These are phyloP conservation scores for Pleurostoma richardsiae DNA, from an alignment of 2,329 filamentous ascomycete species.

Conservation along the genomic window DNA sequence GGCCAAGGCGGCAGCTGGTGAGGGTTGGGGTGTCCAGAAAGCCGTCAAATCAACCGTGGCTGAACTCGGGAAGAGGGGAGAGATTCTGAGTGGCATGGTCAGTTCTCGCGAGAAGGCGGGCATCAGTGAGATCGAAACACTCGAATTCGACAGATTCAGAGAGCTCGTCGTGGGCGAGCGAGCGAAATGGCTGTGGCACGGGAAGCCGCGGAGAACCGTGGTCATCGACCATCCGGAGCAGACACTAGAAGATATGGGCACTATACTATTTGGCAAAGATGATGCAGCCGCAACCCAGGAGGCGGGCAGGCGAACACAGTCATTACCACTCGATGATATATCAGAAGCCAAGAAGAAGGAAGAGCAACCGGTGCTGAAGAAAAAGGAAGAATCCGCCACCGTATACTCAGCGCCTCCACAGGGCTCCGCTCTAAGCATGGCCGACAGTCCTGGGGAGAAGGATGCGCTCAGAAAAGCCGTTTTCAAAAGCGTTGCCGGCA, in stretches of 20 bases:
- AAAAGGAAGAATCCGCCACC: constrained; percentile 38
- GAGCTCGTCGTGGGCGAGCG: constrained; percentile 74
- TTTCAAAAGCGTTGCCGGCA: constrained; percentile 74
- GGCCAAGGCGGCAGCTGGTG: constrained; percentile 81
- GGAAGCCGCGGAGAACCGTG: constrained; percentile 68
- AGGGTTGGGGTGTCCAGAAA: constrained; percentile 87
- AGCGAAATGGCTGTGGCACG: constrained; percentile 91
- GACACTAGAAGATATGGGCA: constrained; percentile 37
- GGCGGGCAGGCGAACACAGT: constrained; percentile 44
- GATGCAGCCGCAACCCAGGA: constrained; percentile 34
- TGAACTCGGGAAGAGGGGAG: constrained; percentile 88
- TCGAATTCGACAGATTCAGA: constrained; percentile 81
- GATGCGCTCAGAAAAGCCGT: constrained; percentile 59
- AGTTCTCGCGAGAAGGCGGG: constrained; percentile 80
- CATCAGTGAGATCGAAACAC: constrained; percentile 87
- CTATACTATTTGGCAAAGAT: constrained; percentile 52
- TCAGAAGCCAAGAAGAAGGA: constrained; percentile 20
- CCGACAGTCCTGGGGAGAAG: constrained; percentile 45
- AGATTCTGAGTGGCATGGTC: constrained; percentile 94
- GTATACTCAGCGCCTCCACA: constrained; percentile 38
- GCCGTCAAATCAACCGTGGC: constrained; percentile 94
- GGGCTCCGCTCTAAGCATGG: constrained; percentile 38
- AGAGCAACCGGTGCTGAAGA: constrained; percentile 32
- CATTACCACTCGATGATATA: constrained; percentile 36
- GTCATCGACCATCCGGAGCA: constrained; percentile 39